These are phyloP conservation scores for Rosa multiflora DNA, from an alignment of 306 rosid species.

Conservation along the genomic window DNA sequence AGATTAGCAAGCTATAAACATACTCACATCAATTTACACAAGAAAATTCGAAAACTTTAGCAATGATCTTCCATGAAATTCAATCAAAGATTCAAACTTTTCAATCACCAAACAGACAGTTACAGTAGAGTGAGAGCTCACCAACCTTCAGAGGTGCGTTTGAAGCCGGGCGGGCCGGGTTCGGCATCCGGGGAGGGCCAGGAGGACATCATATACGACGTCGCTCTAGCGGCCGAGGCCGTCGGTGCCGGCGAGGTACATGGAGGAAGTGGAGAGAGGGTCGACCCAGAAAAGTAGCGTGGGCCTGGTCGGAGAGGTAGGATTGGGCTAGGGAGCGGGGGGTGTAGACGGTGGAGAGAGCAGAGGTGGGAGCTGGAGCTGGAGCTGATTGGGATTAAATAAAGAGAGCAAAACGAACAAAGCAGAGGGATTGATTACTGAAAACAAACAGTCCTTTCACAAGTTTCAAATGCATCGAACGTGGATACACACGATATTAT, in stretches of 20 bases:
- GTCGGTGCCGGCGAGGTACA: conserved; percentile 12
- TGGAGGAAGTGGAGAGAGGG: not conserved
- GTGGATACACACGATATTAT: not conserved
- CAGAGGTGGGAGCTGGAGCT: no score
- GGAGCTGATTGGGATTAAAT: no score
- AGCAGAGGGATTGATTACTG: no score
- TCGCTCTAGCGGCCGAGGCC: conserved; percentile 5
- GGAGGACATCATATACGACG: conserved; percentile 44
- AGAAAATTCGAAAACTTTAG: not conserved
- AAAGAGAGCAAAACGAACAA: no score
- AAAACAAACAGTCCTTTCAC: no score
- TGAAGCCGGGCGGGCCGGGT: conserved; percentile 37
- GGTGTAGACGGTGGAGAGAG: no score
- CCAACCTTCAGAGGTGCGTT: conserved; percentile 80
- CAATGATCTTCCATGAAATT: not conserved
- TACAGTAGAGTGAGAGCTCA: not conserved
- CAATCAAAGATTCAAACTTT: conserved; percentile 6
- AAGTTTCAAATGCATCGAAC: no score
- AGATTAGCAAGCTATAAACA: no score
- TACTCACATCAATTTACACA: not conserved
- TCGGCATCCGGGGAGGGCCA: conserved; percentile 55
- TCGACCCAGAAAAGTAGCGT: no score
- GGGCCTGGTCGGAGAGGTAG: no score
- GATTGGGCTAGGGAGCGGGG: no score
- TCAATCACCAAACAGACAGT: not conserved